Percentiles rank a stretch among this genome's conserved stretches.
Conservation (phyloP, 371 early-diverging fungal genomes). For the Globomyces sp. region DNA sequence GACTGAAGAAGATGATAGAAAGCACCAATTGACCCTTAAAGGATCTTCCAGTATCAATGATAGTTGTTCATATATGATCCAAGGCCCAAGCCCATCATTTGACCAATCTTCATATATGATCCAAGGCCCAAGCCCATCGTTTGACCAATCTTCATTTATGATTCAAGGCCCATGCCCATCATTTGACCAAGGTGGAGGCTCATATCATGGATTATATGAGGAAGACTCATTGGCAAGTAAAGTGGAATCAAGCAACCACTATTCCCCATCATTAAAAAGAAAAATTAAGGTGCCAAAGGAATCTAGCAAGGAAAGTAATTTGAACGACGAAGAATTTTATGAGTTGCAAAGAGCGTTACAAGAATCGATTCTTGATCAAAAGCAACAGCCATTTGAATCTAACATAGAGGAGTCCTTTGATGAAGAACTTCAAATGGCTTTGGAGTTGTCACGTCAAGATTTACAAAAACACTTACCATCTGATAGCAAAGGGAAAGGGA, state of each 20-base stretch:
- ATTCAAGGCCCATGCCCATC: background rate
- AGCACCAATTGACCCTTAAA: background rate
- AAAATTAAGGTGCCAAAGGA: background rate
- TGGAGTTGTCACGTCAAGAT: background rate
- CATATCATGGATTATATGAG: background rate
- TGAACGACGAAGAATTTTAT: slow-evolving; percentile 6
- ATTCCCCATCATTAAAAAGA: background rate
- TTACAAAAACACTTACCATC: background rate
- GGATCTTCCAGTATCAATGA: slow-evolving; percentile 3
- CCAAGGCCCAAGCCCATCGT: background rate
- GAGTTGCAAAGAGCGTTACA: slow-evolving; percentile 5
- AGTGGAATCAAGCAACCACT: slow-evolving; percentile 7
- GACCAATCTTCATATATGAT: background rate
- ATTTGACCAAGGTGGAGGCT: background rate
- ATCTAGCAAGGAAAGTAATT: background rate
- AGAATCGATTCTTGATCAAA: background rate
- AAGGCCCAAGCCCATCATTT: background rate
- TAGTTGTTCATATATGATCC: background rate
- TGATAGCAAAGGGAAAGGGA: background rate
- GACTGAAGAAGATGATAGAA: slow-evolving; percentile 4
- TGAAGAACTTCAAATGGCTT: slow-evolving; percentile 7
- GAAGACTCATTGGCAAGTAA: background rate
- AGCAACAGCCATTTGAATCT: background rate
- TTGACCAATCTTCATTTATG: background rate
- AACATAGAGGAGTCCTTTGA: background rate